phyloP scores from a whole-genome alignment of 768 basidiomycete species.

The Leccinum subtestaceum region DNA sequence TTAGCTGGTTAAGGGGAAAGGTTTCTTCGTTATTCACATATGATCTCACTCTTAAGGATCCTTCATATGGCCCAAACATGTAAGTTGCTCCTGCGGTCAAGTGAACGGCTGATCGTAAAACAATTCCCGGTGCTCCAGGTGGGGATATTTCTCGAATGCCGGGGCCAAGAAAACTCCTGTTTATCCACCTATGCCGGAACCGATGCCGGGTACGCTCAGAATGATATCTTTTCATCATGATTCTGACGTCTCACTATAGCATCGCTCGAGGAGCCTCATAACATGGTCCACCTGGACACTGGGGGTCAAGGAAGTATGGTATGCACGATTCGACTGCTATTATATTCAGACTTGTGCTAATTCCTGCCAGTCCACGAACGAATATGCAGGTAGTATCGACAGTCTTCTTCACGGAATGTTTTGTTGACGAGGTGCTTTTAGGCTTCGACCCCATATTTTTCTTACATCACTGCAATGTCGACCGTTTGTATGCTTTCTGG shows the following conservation, averaged over 20 bases:
- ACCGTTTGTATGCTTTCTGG: constrained; percentile 19
- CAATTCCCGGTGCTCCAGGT: constrained; percentile 1
- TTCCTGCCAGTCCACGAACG: constrained; percentile 5
- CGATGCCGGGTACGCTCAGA: too few relatives aligned
- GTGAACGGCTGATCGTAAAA: background rate
- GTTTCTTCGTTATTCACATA: constrained; percentile 14
- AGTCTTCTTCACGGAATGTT: background rate
- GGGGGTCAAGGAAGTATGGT: constrained; percentile 21
- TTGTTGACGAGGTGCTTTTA: background rate
- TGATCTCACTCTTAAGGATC: constrained; percentile 6
- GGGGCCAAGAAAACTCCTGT: background rate
- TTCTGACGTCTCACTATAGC: background rate
- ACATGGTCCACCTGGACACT: constrained; percentile 16
- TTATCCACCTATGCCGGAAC: background rate
- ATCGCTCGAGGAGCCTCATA: constrained; percentile 20
- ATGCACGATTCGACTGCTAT: background rate
- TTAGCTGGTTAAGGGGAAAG: constrained; percentile 17
- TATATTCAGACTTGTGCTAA: background rate
- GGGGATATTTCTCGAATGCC: constrained; percentile 17
- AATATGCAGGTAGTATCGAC: constrained; percentile 16
- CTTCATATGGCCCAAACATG: constrained; percentile 17
- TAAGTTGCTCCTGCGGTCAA: background rate
- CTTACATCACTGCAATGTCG: constrained; percentile 20
- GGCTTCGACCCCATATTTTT: constrained; percentile 22
- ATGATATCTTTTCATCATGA: too few relatives aligned